Conservation (phyloP, 106 monocot species). For the Acorus gramineus region DNA sequence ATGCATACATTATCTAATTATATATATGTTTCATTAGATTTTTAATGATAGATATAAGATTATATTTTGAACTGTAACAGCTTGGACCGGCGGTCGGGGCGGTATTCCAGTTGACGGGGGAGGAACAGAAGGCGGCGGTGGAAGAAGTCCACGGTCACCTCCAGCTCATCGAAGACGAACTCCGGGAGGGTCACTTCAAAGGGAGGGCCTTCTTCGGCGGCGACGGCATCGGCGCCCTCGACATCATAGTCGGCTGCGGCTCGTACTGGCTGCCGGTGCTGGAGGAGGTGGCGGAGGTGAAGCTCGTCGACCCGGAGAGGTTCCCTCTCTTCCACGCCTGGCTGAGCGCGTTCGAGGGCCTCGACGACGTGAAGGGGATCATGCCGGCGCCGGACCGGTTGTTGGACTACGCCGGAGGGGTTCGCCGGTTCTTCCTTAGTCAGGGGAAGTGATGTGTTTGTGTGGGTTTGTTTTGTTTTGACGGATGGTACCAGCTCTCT, state of each 20-base stretch:
- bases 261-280: slow-evolving; percentile 2
- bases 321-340: slow-evolving; percentile 6
- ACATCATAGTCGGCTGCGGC: slow-evolving; percentile 3
- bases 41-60: too few relatives aligned
- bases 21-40: too few relatives aligned
- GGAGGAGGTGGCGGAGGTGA: slow-evolving; percentile 8
- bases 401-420: slow-evolving; percentile 1
- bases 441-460: too few relatives aligned
- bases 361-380: slow-evolving; percentile 9
- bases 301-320: slow-evolving; percentile 2
- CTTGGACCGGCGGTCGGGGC: not conserved
- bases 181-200: slow-evolving; percentile 17
- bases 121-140: slow-evolving; percentile 2
- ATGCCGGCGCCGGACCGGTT: slow-evolving; percentile 3
- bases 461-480: too few relatives aligned
- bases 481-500: too few relatives aligned
- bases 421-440: slow-evolving; percentile 1
- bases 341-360: slow-evolving; percentile 7
- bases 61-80: not conserved
- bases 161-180: slow-evolving; percentile 7
- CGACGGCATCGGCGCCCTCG: not conserved
- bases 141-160: not conserved
- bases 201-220: slow-evolving; percentile 20
- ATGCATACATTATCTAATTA: too few relatives aligned
- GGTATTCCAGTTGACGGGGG: slow-evolving; percentile 1